Base-by-base conservation (phyloP, 805 yeast species). In the Suhomyces faveliae region DNA sequence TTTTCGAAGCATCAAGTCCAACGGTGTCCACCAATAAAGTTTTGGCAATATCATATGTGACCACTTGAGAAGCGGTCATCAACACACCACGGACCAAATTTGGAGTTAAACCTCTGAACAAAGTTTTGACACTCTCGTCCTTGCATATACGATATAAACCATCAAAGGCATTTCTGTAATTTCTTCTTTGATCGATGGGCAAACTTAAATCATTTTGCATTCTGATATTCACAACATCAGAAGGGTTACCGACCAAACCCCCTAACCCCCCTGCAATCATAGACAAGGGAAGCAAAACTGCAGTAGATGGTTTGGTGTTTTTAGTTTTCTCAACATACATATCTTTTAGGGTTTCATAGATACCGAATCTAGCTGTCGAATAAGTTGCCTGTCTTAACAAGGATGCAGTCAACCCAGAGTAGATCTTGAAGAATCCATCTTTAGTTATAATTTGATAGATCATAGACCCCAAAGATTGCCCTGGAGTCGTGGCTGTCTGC, bases 61-160 rank as follows among this genome's bases (percentile, higher is more conserved):
- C 96, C 47, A 88, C 94, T 63, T 89, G 96, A 2, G 92, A 84
- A 0, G 95, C 91, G 0, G 96, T 89, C 96, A 89, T 89, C 47
- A 89, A 72, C 7, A 88, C 80, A 29, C 96, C 96, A 62, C 96
- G 78, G 2, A 82, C 77, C 54, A 87, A 74, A 61, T 89, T 89
- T 13, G 96, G 95, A 9, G 76, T 78, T 48, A 87, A 73, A 1
- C 96, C 96, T 51, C 91, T 74, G 59, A 85, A 82, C 45, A 87
- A 68, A 0, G 89, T 73, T 7, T 58, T 45, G 1, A 74, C 56
- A 12, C 87, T 85, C 61, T 89, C 96, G 29, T 83, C 81, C 41
- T 62, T 70, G 6, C 70, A 57, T 43, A 89, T 82, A 54, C 84
- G 76, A 45, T 62, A 58, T 24, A 89, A 65, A 12, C 96, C 96